phyloP scores from a whole-genome alignment of 331 rosid species.

The Arachis monticola region DNA sequence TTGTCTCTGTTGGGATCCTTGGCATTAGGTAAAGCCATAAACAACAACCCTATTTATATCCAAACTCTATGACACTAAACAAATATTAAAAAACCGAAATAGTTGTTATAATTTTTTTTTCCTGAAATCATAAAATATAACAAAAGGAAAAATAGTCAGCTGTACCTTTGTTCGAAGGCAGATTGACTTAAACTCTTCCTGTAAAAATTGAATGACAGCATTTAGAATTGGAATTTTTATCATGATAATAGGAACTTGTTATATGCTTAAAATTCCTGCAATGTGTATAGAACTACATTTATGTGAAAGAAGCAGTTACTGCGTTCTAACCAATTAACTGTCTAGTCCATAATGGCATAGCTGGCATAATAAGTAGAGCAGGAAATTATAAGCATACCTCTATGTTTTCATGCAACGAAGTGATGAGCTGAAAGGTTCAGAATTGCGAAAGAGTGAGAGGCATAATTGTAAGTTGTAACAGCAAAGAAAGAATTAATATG shows the following conservation, averaged over 20 bases:
- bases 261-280: slow-evolving; percentile 17
- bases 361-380: background rate
- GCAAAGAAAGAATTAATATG: slow-evolving; percentile 26
- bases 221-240: slow-evolving; percentile 33
- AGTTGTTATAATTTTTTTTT: background rate
- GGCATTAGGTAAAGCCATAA: no score
- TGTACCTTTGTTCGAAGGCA: slow-evolving; percentile 68
- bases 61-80: background rate
- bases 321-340: background rate
- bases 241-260: slow-evolving; percentile 21
- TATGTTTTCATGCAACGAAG: slow-evolving; percentile 68
- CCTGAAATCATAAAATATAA: slow-evolving; percentile 1
- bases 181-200: slow-evolving; percentile 64
- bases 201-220: slow-evolving; percentile 41
- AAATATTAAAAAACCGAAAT: background rate
- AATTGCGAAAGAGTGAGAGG: slow-evolving; percentile 2
- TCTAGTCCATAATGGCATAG: background rate
- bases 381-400: slow-evolving; percentile 53
- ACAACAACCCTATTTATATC: background rate
- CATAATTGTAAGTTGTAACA: slow-evolving; percentile 33
- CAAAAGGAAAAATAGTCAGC: background rate
- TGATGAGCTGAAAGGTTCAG: slow-evolving; percentile 62
- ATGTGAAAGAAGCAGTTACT: slow-evolving; percentile 4
- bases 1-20: no score
- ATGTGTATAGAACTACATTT: background rate